These are phyloP conservation scores for Plasmodium reichenowi DNA, from an alignment of 169 alveolate species.

Conservation along the genomic window DNA sequence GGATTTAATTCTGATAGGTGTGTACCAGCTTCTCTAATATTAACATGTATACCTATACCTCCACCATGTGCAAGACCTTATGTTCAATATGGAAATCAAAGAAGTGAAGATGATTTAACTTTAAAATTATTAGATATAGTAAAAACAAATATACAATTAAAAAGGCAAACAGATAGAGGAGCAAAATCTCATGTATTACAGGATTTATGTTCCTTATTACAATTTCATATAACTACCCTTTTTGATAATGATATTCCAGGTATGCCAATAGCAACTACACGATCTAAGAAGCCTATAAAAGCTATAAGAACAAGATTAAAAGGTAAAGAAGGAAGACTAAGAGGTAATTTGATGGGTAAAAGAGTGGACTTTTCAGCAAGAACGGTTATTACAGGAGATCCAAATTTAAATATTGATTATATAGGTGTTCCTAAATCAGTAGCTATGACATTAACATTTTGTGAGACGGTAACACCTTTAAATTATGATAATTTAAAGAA, in stretches of 20 bases:
- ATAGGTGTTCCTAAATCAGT: slow-evolving; percentile 99
- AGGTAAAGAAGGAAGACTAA: slow-evolving; percentile 99
- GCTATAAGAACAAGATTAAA: slow-evolving; percentile 97
- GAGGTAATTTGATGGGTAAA: slow-evolving; percentile 99
- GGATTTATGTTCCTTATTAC: slow-evolving; percentile 93
- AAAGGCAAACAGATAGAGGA: slow-evolving; percentile 92
- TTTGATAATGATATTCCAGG: slow-evolving; percentile 98
- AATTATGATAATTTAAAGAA: slow-evolving; percentile 94
- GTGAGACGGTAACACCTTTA: slow-evolving; percentile 98
- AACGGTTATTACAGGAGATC: slow-evolving; percentile 99
- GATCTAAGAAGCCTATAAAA: slow-evolving; percentile 97
- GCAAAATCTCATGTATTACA: slow-evolving; percentile 93
- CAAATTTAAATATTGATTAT: slow-evolving; percentile 95
- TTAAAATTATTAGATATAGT: slow-evolving; percentile 96
- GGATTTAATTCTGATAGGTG: slow-evolving; percentile 96
- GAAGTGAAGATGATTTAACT: slow-evolving; percentile 99
- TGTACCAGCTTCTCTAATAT: slow-evolving; percentile 97
- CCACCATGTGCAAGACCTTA: slow-evolving; percentile 99
- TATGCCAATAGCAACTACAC: slow-evolving; percentile 95
- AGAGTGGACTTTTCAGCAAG: slow-evolving; percentile 99
- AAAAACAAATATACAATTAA: slow-evolving; percentile 93
- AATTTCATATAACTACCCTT: slow-evolving; percentile 97
- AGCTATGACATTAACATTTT: slow-evolving; percentile 98
- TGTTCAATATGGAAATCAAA: slow-evolving; percentile 93
- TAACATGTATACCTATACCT: slow-evolving; percentile 96